These are phyloP conservation scores for Closterium sp. DNA, from an alignment of 139 green algal species.

Conservation along the genomic window DNA sequence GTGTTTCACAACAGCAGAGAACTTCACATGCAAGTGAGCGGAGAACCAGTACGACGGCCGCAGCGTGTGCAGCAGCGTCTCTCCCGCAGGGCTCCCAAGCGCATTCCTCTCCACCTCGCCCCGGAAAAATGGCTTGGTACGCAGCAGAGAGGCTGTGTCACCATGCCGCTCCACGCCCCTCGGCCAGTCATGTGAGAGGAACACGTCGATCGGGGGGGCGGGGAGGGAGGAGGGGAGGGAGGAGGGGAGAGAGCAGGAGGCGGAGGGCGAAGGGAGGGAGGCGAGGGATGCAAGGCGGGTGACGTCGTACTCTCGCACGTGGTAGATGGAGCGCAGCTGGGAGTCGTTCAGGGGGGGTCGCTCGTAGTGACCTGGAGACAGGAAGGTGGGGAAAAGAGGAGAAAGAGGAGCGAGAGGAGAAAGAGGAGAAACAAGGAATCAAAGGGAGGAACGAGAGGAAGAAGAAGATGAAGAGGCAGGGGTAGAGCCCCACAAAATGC, in stretches of 20 bases:
- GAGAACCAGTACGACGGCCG: constrained; percentile 89
- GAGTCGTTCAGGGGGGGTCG: constrained; percentile 73
- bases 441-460: background rate
- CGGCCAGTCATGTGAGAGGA: constrained; percentile 97
- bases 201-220: constrained; percentile 73
- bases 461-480: background rate
- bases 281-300: constrained; percentile 60
- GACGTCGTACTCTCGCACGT: constrained; percentile 86
- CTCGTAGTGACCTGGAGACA: constrained; percentile 79
- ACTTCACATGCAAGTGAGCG: constrained; percentile 96
- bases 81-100: constrained; percentile 51
- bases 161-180: constrained; percentile 77
- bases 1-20: constrained; percentile 81
- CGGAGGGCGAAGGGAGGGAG: constrained; percentile 33
- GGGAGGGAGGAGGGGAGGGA: constrained; percentile 45
- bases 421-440: background rate
- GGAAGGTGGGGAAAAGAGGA: constrained; percentile 73
- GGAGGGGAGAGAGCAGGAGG: background rate
- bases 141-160: constrained; percentile 73
- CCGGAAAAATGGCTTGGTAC: constrained; percentile 79
- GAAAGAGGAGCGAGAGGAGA: background rate
- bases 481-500: too few relatives aligned
- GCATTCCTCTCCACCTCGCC: constrained; percentile 40
- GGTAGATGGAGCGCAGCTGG: constrained; percentile 84
- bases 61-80: constrained; percentile 59